Conservation (phyloP, 1,139 yeast genomes). For the Pichia kudriavzevii region DNA sequence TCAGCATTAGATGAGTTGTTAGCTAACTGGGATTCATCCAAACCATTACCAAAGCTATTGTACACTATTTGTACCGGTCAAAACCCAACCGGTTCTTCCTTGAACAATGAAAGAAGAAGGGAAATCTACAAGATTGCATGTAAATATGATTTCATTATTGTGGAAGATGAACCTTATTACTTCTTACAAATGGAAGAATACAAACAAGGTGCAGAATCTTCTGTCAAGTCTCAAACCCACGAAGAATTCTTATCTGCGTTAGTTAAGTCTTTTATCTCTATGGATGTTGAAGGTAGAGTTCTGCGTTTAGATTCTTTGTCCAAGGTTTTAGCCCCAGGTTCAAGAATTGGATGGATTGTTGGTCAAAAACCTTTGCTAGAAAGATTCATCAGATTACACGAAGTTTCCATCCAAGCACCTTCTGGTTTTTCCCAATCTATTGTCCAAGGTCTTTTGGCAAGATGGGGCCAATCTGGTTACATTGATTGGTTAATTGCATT, state of each 20-base stretch:
- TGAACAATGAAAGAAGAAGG: constrained; percentile 64
- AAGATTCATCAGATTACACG: constrained; percentile 66
- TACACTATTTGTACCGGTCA: constrained; percentile 91
- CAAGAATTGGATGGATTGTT: constrained; percentile 85
- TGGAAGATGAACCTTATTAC: constrained; percentile 94
- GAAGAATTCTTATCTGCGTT: constrained; percentile 59
- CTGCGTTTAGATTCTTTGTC: constrained; percentile 86
- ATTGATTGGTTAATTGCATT: constrained; percentile 84
- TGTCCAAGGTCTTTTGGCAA: constrained; percentile 45
- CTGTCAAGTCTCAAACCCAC: constrained; percentile 26
- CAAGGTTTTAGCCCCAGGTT: constrained; percentile 88
- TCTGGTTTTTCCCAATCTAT: constrained; percentile 75
- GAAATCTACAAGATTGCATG: constrained; percentile 65
- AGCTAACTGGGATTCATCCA: constrained; percentile 54
- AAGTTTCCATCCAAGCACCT: constrained; percentile 75
- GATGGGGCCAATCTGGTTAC: constrained; percentile 74
- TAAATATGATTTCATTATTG: constrained; percentile 69
- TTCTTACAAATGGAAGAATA: constrained; percentile 81
- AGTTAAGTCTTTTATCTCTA: constrained; percentile 69
- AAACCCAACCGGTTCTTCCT: constrained; percentile 87
- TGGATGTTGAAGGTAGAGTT: constrained; percentile 87
- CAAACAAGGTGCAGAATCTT: constrained; percentile 38
- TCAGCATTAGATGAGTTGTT: constrained; percentile 56
- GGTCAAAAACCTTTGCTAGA: constrained; percentile 64
- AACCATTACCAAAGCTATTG: constrained; percentile 52